Base-by-base conservation (phyloP, 345 rosid genomes). In the Moricandia moricandioides region DNA sequence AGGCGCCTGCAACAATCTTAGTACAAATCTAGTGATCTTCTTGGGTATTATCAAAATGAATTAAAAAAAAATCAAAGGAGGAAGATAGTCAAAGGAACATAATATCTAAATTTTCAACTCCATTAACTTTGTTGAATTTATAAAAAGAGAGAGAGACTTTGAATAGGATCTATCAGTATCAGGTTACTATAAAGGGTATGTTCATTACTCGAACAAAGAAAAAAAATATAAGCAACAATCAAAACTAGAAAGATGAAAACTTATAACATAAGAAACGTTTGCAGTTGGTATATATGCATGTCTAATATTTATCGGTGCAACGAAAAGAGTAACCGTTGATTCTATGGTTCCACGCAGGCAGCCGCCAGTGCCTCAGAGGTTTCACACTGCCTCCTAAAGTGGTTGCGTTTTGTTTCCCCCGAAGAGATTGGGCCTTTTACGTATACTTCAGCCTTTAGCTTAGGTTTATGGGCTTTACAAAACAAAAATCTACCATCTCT, bases 11-110 rank as follows among this genome's bases (percentile, higher is more conserved):
- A 76, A 31, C 71, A 31, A 69, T 63, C 16, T 43, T 31, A 63
- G 30, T 40, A 62, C 65, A 39, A 18, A 55, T 70, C 66, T 70
- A 43, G 1, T 43, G 14, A 76, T 77, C 71, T 56, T 77, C 75
- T 77, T 0, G 75, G 75, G 75, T 11, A 34, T 5, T 21, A 61
- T 10, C 35, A 60, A 56, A 37, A 6, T 0, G 0, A 33, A 34
- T 27, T 27, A 12, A 18, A 52, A 62, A 26, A 68, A 21, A 4
- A 54, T 76, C 65, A 63, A 70, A 63, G 0, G 29, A 16, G 52
- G 24, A 55, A 70, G 71, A 24, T 66, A 70, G 80, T 77, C 80
- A 77, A 77, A 70, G 80, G 13, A 64, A 77, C 75, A 77, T 63
- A 63, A 77, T 31, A 55, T 77, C 66, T 12, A 58, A 65, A 57